Evolutionary conservation across 805 yeast genomes (phyloP).

Genomic region (Metschnikowia baotianmanensis): DNA sequence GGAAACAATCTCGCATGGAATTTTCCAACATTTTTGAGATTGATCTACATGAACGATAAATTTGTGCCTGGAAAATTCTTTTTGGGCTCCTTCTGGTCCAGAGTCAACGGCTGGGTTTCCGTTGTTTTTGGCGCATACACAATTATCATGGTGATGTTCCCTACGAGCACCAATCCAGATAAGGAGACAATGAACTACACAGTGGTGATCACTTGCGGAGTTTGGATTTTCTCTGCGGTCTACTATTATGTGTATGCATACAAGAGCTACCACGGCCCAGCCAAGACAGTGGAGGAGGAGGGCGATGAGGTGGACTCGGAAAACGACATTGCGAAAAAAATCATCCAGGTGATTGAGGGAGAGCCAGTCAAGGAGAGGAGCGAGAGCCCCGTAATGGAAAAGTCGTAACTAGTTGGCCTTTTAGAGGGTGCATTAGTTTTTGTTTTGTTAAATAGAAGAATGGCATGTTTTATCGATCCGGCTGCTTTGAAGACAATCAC

Average conservation of each 20-base stretch:
- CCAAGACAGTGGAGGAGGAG: constrained; percentile 18
- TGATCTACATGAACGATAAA: constrained; percentile 44
- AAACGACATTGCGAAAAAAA: not conserved
- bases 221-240: constrained; percentile 52
- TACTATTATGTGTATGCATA: constrained; percentile 55
- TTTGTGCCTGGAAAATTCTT: constrained; percentile 68
- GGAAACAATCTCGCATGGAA: constrained; percentile 66
- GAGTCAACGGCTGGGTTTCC: constrained; percentile 45
- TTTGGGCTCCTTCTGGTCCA: constrained; percentile 50
- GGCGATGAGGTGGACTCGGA: not conserved
- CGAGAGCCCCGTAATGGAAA: not conserved
- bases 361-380: not conserved
- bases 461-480: too few species aligned
- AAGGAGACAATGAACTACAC: constrained; percentile 66
- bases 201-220: constrained; percentile 58
- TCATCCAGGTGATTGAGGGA: not conserved
- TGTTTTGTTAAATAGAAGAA: too few species aligned
- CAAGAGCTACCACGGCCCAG: constrained; percentile 58
- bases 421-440: too few species aligned
- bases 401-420: too few species aligned
- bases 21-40: constrained; percentile 50
- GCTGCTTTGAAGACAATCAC: too few species aligned
- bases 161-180: constrained; percentile 42
- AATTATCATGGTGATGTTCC: constrained; percentile 61
- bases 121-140: constrained; percentile 50